Evolutionary conservation across 805 yeast genomes (phyloP).

Genomic region (Suhomyces sp.): DNA sequence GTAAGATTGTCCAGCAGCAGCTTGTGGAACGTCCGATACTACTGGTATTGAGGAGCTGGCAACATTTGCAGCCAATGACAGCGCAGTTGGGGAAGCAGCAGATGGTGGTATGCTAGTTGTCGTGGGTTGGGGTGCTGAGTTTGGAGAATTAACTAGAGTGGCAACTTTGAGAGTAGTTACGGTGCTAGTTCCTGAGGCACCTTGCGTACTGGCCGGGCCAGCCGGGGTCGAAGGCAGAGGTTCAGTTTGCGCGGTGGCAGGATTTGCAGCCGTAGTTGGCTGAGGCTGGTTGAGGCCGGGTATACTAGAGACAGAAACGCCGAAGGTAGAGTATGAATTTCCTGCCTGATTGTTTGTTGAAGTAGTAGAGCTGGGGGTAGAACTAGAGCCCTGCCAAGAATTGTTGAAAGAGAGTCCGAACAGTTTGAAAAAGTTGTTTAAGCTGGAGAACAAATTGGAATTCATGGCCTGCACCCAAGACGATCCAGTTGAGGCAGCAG

Average conservation of each 20-base stretch:
- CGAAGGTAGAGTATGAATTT: neutral
- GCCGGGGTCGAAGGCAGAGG: neutral
- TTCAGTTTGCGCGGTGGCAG: neutral
- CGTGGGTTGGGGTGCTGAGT: neutral
- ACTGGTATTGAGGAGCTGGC: neutral
- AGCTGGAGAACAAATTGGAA: neutral
- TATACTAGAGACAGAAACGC: neutral
- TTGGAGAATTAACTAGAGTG: neutral
- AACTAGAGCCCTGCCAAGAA: neutral
- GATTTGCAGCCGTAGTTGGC: neutral
- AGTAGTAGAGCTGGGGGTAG: neutral
- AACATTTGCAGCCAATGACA: neutral
- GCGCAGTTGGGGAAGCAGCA: neutral
- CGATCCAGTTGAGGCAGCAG: neutral
- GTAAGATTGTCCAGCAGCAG: conserved; percentile 5
- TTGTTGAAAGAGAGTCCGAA: neutral
- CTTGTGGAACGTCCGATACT: conserved; percentile 1
- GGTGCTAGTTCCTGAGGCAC: neutral
- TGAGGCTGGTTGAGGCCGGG: neutral
- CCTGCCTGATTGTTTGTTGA: neutral
- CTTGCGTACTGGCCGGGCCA: neutral
- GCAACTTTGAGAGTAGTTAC: neutral
- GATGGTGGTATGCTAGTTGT: neutral
- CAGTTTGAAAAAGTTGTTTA: neutral
- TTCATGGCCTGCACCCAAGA: neutral